These are phyloP conservation scores for Amaranthus hypochondriacus DNA, from an alignment of 148 eudicot species.

Conservation along the genomic window DNA sequence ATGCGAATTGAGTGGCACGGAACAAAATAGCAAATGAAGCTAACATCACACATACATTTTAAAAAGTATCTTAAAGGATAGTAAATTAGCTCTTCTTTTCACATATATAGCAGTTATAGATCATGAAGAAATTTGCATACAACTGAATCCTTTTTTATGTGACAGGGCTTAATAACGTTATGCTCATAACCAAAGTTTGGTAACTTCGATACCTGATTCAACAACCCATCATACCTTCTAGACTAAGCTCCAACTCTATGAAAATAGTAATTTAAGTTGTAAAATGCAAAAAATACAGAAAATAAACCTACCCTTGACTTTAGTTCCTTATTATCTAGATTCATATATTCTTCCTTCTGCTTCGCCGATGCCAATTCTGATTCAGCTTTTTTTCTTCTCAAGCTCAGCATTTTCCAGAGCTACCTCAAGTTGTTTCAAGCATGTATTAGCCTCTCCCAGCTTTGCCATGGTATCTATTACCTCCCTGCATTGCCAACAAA, in stretches of 20 bases:
- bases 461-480: constrained; percentile 74
- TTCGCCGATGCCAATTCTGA: constrained; percentile 53
- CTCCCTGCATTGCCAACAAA: constrained; percentile 48
- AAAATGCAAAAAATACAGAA: neutral
- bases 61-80: neutral
- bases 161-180: neutral
- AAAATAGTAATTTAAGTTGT: neutral
- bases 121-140: neutral
- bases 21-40: too few relatives aligned
- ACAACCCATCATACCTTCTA: neutral
- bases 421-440: constrained; percentile 58
- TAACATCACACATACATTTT: neutral
- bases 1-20: too few relatives aligned
- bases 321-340: constrained; percentile 58
- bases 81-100: neutral
- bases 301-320: constrained; percentile 52
- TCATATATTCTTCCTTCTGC: constrained; percentile 51
- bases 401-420: constrained; percentile 63
- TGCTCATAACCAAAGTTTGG: neutral
- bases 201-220: neutral
- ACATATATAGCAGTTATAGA: neutral
- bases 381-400: constrained; percentile 66
- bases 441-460: constrained; percentile 65
- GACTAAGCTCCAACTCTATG: neutral
- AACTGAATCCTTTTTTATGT: neutral